Percentiles rank a stretch among this genome's conserved stretches.
Conservation (phyloP, 23 red algal genomes). For the Cyanidiococcus yangmingshanensis region DNA sequence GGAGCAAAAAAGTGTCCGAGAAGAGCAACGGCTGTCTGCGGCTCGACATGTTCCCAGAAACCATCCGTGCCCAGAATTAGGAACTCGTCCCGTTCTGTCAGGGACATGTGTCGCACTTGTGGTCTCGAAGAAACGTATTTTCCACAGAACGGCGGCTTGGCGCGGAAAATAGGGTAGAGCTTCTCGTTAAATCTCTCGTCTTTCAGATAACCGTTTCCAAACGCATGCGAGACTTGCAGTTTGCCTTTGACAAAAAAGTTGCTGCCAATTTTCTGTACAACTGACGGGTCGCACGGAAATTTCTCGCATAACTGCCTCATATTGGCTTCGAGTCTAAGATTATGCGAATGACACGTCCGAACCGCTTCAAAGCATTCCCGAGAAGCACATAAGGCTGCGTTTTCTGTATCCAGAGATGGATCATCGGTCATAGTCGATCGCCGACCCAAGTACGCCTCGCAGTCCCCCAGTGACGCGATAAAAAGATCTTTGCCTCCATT, state of each 20-base stretch:
- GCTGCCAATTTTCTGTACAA: slow-evolving; percentile 1
- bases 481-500: slow-evolving; percentile 5
- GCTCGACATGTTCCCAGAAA: slow-evolving; percentile 5
- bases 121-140: background rate
- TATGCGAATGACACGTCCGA: background rate
- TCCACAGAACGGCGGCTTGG: background rate
- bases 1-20: background rate
- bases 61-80: slow-evolving; percentile 16
- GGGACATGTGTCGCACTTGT: background rate
- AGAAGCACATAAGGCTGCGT: background rate
- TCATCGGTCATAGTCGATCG: background rate
- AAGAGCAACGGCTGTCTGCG: background rate
- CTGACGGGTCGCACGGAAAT: background rate
- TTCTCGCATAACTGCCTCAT: background rate
- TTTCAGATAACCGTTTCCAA: slow-evolving; percentile 18
- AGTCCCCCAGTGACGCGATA: background rate
- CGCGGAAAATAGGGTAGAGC: slow-evolving; percentile 10
- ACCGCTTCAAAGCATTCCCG: background rate
- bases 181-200: background rate
- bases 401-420: background rate
- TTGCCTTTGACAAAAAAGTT: slow-evolving; percentile 14
- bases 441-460: slow-evolving; percentile 6
- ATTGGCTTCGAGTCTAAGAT: background rate
- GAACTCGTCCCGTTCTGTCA: slow-evolving; percentile 9
- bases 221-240: slow-evolving; percentile 7